Evolutionary conservation across 1,139 yeast genomes (phyloP), one percentile per base, ranked within the genome.

Genomic region (Zygotorulaspora mrakii): DNA sequence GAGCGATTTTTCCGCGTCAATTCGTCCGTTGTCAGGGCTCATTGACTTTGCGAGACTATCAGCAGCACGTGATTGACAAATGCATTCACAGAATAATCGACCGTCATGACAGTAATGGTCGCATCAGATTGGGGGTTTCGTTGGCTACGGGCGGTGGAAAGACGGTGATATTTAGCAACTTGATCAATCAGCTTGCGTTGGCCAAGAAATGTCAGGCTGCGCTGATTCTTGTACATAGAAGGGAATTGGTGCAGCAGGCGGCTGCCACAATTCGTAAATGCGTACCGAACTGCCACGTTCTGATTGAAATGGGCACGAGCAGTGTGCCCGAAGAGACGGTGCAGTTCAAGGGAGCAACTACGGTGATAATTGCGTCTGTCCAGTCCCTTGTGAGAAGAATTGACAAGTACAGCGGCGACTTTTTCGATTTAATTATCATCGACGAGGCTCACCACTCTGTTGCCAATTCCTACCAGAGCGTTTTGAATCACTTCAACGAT

Each of bases 371-470:
- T 8, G 95, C 86, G 0, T 83, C 95, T 0, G 84, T 87, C 0
- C 87, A 79, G 14, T 76, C 94, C 0, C 57, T 89, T 31, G 64
- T 69, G 1, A 64, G 81, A 31, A 65, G 96, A 34, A 61, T 86
- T 12, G 62, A 64, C 1, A 64, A 69, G 38, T 84, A 81, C 52
- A 61, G 76, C 38, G 82, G 88, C 0, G 40, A 42, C 1, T 74
- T 76, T 12, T 47, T 61, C 9, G 83, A 86, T 54, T 69, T 88
- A 22, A 76, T 91, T 17, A 79, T 89, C 16, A 70, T 89, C 1
- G 98, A 89, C 61, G 98, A 89, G 59, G 95, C 96, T 35, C 98
- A 89, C 55, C 97, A 89, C 64, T 82, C 95, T 0, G 83, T 86
- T 0, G 91, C 96, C 0, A 55, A 62, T 10, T 71, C 89, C 0